phyloP scores from a whole-genome alignment of 805 yeast genomes.

The Spathaspora sp. region DNA sequence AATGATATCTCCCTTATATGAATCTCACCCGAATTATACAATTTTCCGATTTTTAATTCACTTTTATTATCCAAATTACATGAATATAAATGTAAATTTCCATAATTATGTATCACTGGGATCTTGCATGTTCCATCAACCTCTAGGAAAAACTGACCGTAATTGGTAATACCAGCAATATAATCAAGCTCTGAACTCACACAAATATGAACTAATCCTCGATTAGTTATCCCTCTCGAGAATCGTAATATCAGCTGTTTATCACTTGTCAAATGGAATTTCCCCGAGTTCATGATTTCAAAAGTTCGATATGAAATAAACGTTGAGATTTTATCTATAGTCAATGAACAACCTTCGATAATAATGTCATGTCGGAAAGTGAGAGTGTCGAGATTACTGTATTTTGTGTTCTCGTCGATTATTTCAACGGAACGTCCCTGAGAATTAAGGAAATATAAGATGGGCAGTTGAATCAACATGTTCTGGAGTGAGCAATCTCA shows the following conservation, averaged over 20 bases:
- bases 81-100: neutral
- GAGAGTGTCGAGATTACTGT: neutral
- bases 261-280: neutral
- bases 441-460: neutral
- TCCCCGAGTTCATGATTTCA: neutral
- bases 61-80: neutral
- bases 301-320: neutral
- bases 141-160: neutral
- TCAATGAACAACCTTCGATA: neutral
- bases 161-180: neutral
- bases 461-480: neutral
- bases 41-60: neutral
- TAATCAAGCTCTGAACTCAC: neutral
- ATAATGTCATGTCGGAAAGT: neutral
- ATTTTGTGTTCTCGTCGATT: neutral
- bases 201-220: neutral
- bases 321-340: neutral
- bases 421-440: neutral
- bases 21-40: neutral
- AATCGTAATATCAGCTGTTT: neutral
- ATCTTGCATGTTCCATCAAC: neutral
- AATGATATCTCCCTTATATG: neutral
- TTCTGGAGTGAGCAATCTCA: neutral
- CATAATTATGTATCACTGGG: neutral
- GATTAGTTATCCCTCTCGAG: neutral